phyloP scores from a whole-genome alignment of 2,329 filamentous ascomycete genomes.

The Fusarium proliferatum region DNA sequence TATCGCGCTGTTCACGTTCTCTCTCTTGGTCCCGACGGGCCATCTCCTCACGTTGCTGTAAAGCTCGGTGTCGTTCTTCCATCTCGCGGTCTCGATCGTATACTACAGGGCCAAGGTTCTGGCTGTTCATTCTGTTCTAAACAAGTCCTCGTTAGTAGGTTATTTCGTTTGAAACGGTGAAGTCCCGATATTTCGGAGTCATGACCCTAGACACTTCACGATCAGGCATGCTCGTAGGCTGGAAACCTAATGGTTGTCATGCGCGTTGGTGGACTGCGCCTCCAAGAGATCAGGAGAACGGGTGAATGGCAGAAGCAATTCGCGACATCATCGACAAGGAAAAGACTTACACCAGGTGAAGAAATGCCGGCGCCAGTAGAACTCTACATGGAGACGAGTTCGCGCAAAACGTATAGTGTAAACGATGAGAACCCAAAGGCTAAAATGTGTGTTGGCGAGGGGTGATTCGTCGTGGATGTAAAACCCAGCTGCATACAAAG shows the following conservation, averaged over 20 bases:
- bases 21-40: constrained; percentile 58
- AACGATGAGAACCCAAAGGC: constrained; percentile 26
- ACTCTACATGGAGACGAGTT: constrained; percentile 53
- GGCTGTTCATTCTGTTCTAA: constrained; percentile 59
- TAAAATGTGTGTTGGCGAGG: constrained; percentile 31
- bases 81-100: constrained; percentile 63
- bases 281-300: constrained; percentile 42
- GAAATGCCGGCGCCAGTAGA: constrained; percentile 47
- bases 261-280: constrained; percentile 23
- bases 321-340: constrained; percentile 41
- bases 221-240: background rate
- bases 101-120: constrained; percentile 54
- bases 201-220: background rate
- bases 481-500: constrained; percentile 49
- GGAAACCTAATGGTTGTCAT: background rate
- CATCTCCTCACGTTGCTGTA: constrained; percentile 61
- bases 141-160: constrained; percentile 23
- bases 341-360: constrained; percentile 52
- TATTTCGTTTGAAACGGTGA: background rate
- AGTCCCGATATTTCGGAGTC: background rate
- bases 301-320: constrained; percentile 22
- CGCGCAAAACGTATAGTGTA: constrained; percentile 25
- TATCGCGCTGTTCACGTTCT: constrained; percentile 68
- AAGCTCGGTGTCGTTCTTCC: constrained; percentile 60
- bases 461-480: constrained; percentile 33